Conservation (phyloP, 2,329 filamentous ascomycete genomes). For the Nannizzia gypsea region DNA sequence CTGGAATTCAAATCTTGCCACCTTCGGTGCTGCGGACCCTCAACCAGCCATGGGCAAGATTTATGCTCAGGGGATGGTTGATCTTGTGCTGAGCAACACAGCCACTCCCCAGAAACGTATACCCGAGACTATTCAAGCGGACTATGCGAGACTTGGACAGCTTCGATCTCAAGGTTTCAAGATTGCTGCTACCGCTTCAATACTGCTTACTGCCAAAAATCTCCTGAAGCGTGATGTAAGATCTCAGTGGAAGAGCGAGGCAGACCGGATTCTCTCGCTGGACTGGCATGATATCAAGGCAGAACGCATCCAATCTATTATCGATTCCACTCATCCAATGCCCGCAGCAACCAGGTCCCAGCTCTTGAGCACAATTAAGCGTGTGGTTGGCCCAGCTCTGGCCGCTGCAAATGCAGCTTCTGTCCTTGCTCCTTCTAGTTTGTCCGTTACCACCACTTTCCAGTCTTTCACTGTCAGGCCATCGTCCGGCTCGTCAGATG, state of each 20-base stretch:
- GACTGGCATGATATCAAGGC: constrained; percentile 32
- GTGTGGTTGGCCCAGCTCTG: constrained; percentile 46
- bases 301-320: constrained; percentile 34
- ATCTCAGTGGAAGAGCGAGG: constrained; percentile 52
- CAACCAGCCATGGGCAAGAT: constrained; percentile 32
- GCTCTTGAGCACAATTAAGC: constrained; percentile 35
- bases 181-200: constrained; percentile 49
- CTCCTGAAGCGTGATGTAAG: constrained; percentile 53
- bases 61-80: constrained; percentile 49
- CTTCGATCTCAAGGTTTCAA: constrained; percentile 45
- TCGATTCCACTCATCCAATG: constrained; percentile 40
- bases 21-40: constrained; percentile 39
- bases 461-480: neutral
- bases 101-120: constrained; percentile 41
- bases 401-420: constrained; percentile 26
- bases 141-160: constrained; percentile 41
- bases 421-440: constrained; percentile 10
- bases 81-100: constrained; percentile 45
- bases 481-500: constrained; percentile 13
- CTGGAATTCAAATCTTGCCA: constrained; percentile 36
- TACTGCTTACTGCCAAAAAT: constrained; percentile 54
- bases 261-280: constrained; percentile 46
- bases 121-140: constrained; percentile 50
- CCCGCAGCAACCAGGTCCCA: constrained; percentile 34
- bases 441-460: constrained; percentile 2